Evolutionary conservation across 345 rosid genomes (phyloP).

Genomic region (Erysimum cheiranthoides): DNA sequence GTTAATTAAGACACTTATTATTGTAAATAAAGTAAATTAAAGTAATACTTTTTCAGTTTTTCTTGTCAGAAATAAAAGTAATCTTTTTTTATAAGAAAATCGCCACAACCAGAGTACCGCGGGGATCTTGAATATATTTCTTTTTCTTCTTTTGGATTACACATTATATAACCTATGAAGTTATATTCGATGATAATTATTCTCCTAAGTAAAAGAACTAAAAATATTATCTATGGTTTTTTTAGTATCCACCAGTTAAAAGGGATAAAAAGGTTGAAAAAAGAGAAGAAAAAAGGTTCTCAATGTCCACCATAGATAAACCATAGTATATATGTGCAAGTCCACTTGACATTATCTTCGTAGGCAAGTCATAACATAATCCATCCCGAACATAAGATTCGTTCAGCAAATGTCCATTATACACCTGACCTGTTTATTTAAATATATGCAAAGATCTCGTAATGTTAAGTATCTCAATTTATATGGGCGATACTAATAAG

Average conservation of each 20-base stretch:
- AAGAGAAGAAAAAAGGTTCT: background rate
- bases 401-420: background rate
- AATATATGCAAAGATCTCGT: conserved; percentile 7
- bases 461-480: background rate
- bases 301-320: conserved; percentile 10
- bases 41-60: too few species aligned
- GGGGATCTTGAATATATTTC: too few species aligned
- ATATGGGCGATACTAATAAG: background rate
- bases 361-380: conserved; percentile 10
- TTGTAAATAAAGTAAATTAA: background rate
- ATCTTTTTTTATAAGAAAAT: too few species aligned
- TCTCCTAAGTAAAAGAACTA: background rate
- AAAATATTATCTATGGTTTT: conserved; percentile 6
- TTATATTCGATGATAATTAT: conserved; percentile 1
- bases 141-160: too few species aligned
- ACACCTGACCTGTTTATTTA: background rate
- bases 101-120: background rate
- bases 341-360: conserved; percentile 13
- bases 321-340: background rate
- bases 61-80: too few species aligned
- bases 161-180: background rate
- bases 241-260: conserved; percentile 9
- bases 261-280: background rate
- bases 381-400: conserved; percentile 13
- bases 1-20: background rate